phyloP scores from a whole-genome alignment of 2,329 filamentous ascomycete species.

The Zalaria sp. region DNA sequence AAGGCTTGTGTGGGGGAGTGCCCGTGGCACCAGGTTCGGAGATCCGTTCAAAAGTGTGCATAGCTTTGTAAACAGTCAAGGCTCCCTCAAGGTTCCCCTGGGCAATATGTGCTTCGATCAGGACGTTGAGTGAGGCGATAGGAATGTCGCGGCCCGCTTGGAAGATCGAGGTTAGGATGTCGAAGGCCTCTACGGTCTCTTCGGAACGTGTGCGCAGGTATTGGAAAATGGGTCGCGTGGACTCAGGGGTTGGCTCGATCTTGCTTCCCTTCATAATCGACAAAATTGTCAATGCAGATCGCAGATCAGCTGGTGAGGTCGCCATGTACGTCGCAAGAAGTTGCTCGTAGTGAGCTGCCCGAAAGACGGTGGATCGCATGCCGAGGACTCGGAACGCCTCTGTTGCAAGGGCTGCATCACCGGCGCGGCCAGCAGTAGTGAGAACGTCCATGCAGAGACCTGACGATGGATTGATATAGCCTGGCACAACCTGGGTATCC shows the following conservation, averaged over 20 bases:
- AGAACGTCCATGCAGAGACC: conserved; percentile 56
- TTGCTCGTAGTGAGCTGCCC: conserved; percentile 63
- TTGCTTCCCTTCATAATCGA: conserved; percentile 59
- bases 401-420: conserved; percentile 54
- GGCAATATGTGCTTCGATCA: conserved; percentile 38
- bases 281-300: conserved; percentile 53
- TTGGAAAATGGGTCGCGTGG: conserved; percentile 48
- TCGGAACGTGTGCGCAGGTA: conserved; percentile 36
- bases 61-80: conserved; percentile 45
- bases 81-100: conserved; percentile 34
- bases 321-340: conserved; percentile 57
- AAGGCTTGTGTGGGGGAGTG: conserved; percentile 10
- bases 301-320: conserved; percentile 39
- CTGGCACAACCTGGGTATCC: conserved; percentile 47
- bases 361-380: conserved; percentile 42
- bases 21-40: conserved; percentile 1
- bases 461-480: conserved; percentile 47
- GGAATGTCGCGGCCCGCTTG: conserved; percentile 35
- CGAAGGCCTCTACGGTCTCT: conserved; percentile 39
- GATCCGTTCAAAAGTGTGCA: conserved; percentile 29
- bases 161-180: conserved; percentile 42
- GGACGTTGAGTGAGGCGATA: conserved; percentile 33
- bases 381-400: conserved; percentile 55
- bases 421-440: conserved; percentile 53
- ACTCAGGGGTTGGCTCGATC: conserved; percentile 40